Conservation (phyloP, 257 asterid genomes). For the Capsicum baccatum region DNA sequence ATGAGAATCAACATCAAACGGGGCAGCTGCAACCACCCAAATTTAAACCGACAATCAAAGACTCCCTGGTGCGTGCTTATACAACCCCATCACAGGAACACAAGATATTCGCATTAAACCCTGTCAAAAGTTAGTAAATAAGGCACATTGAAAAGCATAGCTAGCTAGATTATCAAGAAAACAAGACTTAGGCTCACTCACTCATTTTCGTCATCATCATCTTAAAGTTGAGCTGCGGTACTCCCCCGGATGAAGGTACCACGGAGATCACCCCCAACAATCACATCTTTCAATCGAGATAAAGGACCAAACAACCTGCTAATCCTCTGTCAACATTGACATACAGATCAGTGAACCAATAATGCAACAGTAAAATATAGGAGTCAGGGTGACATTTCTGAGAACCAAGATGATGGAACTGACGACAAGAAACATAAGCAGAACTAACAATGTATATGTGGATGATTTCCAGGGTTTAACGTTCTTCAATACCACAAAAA, state of each 20-base stretch:
- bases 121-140: slow-evolving; percentile 20
- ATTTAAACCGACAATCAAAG: not conserved
- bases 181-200: not conserved
- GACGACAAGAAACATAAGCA: not conserved
- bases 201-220: slow-evolving; percentile 27
- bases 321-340: slow-evolving; percentile 41
- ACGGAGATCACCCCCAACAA: slow-evolving; percentile 42
- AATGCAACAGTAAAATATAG: not conserved
- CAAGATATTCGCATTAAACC: not conserved
- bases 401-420: slow-evolving; percentile 6
- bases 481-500: slow-evolving; percentile 1
- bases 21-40: not conserved
- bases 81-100: slow-evolving; percentile 1
- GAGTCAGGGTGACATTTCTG: slow-evolving; percentile 9
- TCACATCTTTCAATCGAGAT: slow-evolving; percentile 45
- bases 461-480: not conserved
- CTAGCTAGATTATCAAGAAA: slow-evolving; percentile 5
- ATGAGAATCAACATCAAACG: slow-evolving; percentile 3
- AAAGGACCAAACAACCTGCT: slow-evolving; percentile 48
- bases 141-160: not conserved
- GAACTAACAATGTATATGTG: not conserved
- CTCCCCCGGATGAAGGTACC: slow-evolving; percentile 40
- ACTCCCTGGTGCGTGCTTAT: not conserved
- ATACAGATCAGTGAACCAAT: slow-evolving; percentile 7
- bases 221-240: slow-evolving; percentile 40